Evolutionary conservation across 1,284 basidiomycete genomes (phyloP).

Genomic region (Sanghuangporus sanghuang): DNA sequence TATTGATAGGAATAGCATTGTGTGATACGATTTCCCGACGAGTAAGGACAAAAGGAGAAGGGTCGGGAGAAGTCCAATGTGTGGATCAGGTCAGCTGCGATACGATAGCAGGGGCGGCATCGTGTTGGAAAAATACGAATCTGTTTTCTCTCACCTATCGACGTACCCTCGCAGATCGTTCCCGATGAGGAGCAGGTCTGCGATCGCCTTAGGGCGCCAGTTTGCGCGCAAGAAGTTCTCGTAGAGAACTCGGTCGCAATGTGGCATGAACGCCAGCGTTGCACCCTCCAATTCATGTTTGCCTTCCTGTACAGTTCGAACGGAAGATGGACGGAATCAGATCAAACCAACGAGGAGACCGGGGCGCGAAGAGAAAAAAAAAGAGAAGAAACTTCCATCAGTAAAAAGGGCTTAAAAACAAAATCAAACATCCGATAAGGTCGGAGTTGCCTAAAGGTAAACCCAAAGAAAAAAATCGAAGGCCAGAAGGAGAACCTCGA

Average conservation of each 20-base stretch:
- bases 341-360: not conserved
- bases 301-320: slow-evolving; percentile 24
- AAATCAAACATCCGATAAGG: slow-evolving; percentile 21
- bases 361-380: not conserved
- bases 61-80: not conserved
- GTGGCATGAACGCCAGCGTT: slow-evolving; percentile 73
- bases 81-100: not conserved
- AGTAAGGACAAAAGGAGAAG: slow-evolving; percentile 1
- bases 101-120: slow-evolving; percentile 14
- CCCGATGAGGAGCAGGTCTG: slow-evolving; percentile 37
- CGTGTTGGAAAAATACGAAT: not conserved
- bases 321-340: not conserved
- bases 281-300: slow-evolving; percentile 30
- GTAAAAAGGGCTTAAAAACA: not conserved
- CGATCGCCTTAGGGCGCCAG: slow-evolving; percentile 40
- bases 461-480: not conserved
- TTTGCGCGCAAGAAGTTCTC: slow-evolving; percentile 59
- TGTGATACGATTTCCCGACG: not conserved
- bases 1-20: too few relatives aligned
- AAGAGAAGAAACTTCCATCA: not conserved
- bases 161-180: slow-evolving; percentile 43
- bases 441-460: slow-evolving; percentile 33
- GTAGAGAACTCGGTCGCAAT: slow-evolving; percentile 67
- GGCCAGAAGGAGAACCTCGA: slow-evolving; percentile 5
- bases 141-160: slow-evolving; percentile 38